These are phyloP conservation scores for Chaetomiaceae sp. DNA, from an alignment of 2,329 filamentous ascomycete species.

Conservation along the genomic window DNA sequence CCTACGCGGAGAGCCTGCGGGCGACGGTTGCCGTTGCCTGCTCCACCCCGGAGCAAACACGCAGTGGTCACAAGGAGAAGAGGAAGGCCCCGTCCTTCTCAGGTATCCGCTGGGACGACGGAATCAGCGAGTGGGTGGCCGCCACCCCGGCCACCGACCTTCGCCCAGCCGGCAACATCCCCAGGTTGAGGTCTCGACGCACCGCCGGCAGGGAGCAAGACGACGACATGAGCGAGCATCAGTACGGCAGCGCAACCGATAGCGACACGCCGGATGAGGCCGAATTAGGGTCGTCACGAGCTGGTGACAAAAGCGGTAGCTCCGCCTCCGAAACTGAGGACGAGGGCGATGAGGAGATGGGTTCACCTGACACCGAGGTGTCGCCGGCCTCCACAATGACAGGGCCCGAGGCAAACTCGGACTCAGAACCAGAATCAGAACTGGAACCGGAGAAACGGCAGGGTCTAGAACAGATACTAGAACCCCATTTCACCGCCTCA, in stretches of 20 bases:
- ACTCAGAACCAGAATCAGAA: not conserved
- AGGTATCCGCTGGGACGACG: slow-evolving; percentile 33
- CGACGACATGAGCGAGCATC: not conserved
- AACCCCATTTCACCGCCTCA: no score
- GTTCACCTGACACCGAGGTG: slow-evolving; percentile 12
- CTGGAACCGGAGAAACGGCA: no score
- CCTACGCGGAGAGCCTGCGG: slow-evolving; percentile 44
- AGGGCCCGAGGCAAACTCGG: not conserved
- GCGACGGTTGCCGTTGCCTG: not conserved
- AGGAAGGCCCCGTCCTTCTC: slow-evolving; percentile 14
- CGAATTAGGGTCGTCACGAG: not conserved
- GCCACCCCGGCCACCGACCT: slow-evolving; percentile 15
- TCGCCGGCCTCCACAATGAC: not conserved
- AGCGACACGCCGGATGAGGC: not conserved
- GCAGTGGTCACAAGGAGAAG: not conserved
- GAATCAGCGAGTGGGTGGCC: slow-evolving; percentile 34
- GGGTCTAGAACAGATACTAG: no score
- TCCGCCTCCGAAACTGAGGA: slow-evolving; percentile 2
- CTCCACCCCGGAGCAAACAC: not conserved
- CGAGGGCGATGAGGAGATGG: not conserved
- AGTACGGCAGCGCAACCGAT: not conserved
- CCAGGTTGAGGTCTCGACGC: not conserved
- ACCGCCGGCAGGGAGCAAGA: not conserved
- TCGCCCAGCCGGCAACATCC: not conserved
- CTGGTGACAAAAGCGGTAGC: not conserved